Conservation (phyloP, 306 rosid genomes). For the Castanospermum australe region DNA sequence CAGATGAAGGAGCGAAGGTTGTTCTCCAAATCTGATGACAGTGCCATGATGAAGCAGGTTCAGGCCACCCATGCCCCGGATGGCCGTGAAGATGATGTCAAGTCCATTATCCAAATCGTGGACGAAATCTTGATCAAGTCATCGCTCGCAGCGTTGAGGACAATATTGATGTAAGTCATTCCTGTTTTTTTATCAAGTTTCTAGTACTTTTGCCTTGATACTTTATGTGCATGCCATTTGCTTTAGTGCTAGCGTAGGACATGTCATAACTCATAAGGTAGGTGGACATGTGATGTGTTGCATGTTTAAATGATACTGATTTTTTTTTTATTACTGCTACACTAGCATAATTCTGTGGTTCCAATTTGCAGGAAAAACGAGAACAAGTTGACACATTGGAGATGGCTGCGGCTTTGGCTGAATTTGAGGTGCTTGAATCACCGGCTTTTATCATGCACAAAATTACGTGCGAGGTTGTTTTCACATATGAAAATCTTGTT, state of each 20-base stretch:
- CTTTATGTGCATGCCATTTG: not conserved
- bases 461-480: constrained; percentile 69
- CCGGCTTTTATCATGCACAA: constrained; percentile 63
- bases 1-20: constrained; percentile 44
- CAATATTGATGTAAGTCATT: constrained; percentile 32
- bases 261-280: not conserved
- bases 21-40: constrained; percentile 64
- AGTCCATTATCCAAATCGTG: constrained; percentile 49
- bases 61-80: constrained; percentile 71
- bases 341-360: not conserved
- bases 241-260: not conserved
- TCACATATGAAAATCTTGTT: not conserved
- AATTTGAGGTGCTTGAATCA: constrained; percentile 54
- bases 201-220: not conserved
- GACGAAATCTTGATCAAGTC: constrained; percentile 53
- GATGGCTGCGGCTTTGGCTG: constrained; percentile 40
- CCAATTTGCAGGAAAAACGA: constrained; percentile 48
- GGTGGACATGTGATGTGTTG: not conserved
- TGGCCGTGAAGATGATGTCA: constrained; percentile 61
- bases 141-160: constrained; percentile 45
- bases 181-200: not conserved
- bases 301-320: not conserved
- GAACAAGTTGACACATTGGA: constrained; percentile 43
- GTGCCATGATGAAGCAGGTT: constrained; percentile 66
- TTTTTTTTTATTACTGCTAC: not conserved